Base-by-base conservation (phyloP, 2,329 filamentous ascomycete species). In the Microsporum ferrugineum region DNA sequence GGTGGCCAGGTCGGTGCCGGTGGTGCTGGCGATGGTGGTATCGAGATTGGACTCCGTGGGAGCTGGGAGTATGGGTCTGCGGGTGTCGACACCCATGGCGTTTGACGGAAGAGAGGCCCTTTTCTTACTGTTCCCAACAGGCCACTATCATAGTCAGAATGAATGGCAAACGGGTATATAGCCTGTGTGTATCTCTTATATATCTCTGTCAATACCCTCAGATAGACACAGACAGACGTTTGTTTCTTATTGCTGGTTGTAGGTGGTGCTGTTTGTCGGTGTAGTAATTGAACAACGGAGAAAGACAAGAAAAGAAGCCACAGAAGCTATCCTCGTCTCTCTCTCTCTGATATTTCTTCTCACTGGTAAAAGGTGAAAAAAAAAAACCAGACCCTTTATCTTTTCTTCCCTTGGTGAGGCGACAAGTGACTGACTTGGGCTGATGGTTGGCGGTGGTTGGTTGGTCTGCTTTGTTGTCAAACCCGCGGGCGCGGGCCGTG, bases 71-170 rank as follows among this genome's bases (percentile, higher is more conserved):
- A 76, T 70, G 67, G 76, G 76, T 72, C 74, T 76, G 69, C 76
- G 77, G 70, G 73, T 74, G 65, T 76, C 73, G 71, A 79, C 72
- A 69, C 77, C 77, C 78, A 80, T 79, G 67, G 70, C 73, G 72
- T 8, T 23, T 51, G 10, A 23, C 17, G 17, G 17, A 23, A 23
- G 7, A 39, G 38, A 39, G 14, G 38, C 45, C 27, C 14, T 51
- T 43, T n/a, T 43, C 17, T 43, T 43, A n/a, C 10, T 43, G 39
- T 14, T 43, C 39, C 17, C 39, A 51, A 12, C 27, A 69, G 66
- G 66, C 68, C 64, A 69, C 68, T 69, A 66, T 69, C 73, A 75
- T 75, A 65, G 67, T 72, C 71, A 66, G 64, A 63, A 57, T 61
- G 55, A 43, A 5, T 8, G 6, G 43, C 23, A 29, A 51, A 14